Conservation (phyloP, 2,329 filamentous ascomycete species). For the Ceratocystiopsis brevicomis region DNA sequence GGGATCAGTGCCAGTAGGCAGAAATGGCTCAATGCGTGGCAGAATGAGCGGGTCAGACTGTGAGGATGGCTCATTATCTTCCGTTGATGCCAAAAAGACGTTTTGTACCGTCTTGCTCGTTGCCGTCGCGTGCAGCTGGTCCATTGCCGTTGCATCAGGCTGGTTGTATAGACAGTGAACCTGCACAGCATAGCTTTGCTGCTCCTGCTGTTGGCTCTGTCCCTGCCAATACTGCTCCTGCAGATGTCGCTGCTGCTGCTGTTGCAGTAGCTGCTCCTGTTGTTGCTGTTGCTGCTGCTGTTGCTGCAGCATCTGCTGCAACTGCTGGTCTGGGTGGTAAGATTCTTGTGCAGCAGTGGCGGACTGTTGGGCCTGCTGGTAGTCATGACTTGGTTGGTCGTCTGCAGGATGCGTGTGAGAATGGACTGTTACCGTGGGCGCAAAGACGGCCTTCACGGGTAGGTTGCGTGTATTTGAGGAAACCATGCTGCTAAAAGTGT, state of each 20-base stretch:
- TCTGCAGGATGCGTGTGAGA: neutral
- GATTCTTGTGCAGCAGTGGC: no score
- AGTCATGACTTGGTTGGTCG: neutral
- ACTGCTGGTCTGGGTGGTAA: no score
- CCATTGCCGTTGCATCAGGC: constrained; percentile 33
- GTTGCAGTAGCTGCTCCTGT: constrained; percentile 1
- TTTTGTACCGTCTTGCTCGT: constrained; percentile 37
- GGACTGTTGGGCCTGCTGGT: no score
- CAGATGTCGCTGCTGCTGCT: neutral
- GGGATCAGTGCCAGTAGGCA: constrained; percentile 63
- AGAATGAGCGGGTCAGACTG: constrained; percentile 56
- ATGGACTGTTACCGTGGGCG: neutral
- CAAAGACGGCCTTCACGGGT: constrained; percentile 4
- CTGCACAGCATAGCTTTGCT: constrained; percentile 4
- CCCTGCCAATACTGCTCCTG: neutral
- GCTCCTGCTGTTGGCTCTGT: neutral
- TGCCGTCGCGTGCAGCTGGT: constrained; percentile 38
- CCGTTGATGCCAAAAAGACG: constrained; percentile 41
- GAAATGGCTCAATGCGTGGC: constrained; percentile 69
- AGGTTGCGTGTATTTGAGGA: neutral
- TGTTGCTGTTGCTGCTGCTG: constrained; percentile 4
- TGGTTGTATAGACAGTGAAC: constrained; percentile 39
- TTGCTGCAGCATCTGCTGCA: neutral
- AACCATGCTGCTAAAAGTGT: neutral
- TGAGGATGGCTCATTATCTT: constrained; percentile 31